A percentile compares a stretch with the other conserved stretches of the same genome.
Conservation (phyloP, 192 early-diverging fungal genomes). For the Coemansia sp. region DNA sequence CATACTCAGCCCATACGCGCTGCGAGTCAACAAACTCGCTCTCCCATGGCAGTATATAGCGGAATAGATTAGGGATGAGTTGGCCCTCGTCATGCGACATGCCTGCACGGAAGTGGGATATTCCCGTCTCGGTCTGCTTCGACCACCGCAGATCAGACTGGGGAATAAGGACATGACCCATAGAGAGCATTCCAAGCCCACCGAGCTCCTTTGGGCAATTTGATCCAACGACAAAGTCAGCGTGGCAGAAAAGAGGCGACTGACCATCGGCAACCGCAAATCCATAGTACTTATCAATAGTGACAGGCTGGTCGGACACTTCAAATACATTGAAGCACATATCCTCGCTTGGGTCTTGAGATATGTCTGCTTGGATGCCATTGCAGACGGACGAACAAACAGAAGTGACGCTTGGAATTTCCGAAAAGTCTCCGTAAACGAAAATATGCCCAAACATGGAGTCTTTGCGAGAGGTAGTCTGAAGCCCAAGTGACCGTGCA, state of each 20-base stretch:
- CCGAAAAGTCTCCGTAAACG: slow-evolving; percentile 25
- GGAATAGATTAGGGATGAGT: slow-evolving; percentile 95
- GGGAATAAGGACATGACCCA: slow-evolving; percentile 98
- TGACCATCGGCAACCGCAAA: slow-evolving; percentile 47
- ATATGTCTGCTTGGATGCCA: background rate
- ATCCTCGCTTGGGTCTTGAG: background rate
- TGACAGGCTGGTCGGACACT: slow-evolving; percentile 21
- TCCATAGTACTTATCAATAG: slow-evolving; percentile 33
- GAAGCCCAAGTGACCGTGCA: slow-evolving; percentile 44
- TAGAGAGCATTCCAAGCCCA: slow-evolving; percentile 97
- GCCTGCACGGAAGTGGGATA: slow-evolving; percentile 97
- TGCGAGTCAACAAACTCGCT: slow-evolving; percentile 99
- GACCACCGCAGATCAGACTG: slow-evolving; percentile 96
- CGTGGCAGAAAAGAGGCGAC: slow-evolving; percentile 54
- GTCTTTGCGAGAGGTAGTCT: slow-evolving; percentile 30
- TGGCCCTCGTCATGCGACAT: slow-evolving; percentile 98
- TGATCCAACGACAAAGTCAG: slow-evolving; percentile 55
- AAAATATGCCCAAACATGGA: slow-evolving; percentile 32
- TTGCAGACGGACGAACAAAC: slow-evolving; percentile 15
- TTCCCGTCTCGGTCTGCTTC: slow-evolving; percentile 93
- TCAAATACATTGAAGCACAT: slow-evolving; percentile 22
- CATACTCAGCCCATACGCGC: slow-evolving; percentile 99
- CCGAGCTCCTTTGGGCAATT: slow-evolving; percentile 91
- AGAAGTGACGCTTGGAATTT: slow-evolving; percentile 19
- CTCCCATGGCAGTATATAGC: slow-evolving; percentile 98